phyloP scores from a whole-genome alignment of 2,329 filamentous ascomycete genomes.

The Ophiostoma montium region DNA sequence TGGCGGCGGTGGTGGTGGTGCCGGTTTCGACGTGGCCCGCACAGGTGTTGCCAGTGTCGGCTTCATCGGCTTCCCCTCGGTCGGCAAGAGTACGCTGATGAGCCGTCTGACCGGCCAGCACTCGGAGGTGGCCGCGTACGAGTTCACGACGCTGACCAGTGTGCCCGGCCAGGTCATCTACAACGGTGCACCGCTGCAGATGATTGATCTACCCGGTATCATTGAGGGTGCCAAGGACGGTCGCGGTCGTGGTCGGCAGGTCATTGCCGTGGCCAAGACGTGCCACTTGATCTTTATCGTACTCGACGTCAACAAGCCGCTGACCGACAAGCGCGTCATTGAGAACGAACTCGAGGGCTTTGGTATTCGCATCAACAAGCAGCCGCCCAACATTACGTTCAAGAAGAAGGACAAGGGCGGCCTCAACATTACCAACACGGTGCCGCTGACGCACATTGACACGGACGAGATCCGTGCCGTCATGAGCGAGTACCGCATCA shows the following conservation, averaged over 20 bases:
- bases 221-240: constrained; percentile 98
- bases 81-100: constrained; percentile 98
- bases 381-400: constrained; percentile 96
- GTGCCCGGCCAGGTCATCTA: constrained; percentile 93
- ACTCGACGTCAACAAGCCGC: constrained; percentile 92
- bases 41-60: constrained; percentile 95
- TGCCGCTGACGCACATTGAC: constrained; percentile 82
- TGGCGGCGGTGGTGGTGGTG: constrained; percentile 70
- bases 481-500: constrained; percentile 93
- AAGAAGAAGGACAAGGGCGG: constrained; percentile 99
- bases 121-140: constrained; percentile 92
- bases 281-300: constrained; percentile 99
- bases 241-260: constrained; percentile 91
- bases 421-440: constrained; percentile 88
- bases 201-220: constrained; percentile 96
- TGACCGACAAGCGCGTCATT: constrained; percentile 93
- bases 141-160: constrained; percentile 96
- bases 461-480: constrained; percentile 96
- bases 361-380: constrained; percentile 94
- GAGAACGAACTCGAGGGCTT: constrained; percentile 93
- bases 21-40: constrained; percentile 92
- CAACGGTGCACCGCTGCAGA: constrained; percentile 95
- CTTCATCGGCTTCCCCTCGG: constrained; percentile 96
- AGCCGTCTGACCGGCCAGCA: constrained; percentile 88
- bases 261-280: constrained; percentile 97